These are phyloP conservation scores for Zopfia rhizophila DNA, from an alignment of 2,329 filamentous ascomycete species.

Conservation along the genomic window DNA sequence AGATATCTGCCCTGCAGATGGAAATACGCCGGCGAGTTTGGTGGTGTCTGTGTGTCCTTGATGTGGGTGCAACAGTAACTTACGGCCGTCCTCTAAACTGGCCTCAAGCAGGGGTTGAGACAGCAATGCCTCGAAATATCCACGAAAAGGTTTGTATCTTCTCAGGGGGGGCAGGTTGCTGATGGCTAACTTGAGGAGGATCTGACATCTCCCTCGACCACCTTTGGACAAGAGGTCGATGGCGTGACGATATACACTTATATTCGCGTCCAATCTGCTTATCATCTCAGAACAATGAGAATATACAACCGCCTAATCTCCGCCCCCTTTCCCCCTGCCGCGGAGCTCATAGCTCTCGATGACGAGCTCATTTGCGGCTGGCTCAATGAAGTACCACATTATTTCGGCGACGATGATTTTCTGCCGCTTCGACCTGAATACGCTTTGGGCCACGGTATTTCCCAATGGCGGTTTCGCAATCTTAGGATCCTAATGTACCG, in stretches of 20 bases:
- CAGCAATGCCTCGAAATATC: slow-evolving; percentile 56
- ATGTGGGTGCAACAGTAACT: slow-evolving; percentile 62
- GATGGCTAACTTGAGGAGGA: too few relatives aligned
- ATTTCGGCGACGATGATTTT: slow-evolving; percentile 48
- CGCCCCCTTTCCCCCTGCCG: slow-evolving; percentile 54
- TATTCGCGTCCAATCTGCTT: slow-evolving; percentile 57
- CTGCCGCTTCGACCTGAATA: slow-evolving; percentile 50
- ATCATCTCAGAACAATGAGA: slow-evolving; percentile 57
- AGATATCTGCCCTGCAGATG: slow-evolving; percentile 53
- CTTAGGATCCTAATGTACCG: slow-evolving; percentile 61
- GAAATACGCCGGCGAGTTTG: slow-evolving; percentile 49
- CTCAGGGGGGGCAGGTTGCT: too few relatives aligned
- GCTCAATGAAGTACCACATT: slow-evolving; percentile 49
- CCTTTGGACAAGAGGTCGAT: too few relatives aligned
- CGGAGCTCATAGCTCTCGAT: slow-evolving; percentile 56
- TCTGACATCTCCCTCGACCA: too few relatives aligned
- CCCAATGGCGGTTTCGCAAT: slow-evolving; percentile 58
- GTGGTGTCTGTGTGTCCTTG: slow-evolving; percentile 57
- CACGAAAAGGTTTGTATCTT: slow-evolving; percentile 52
- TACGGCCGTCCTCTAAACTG: slow-evolving; percentile 61
- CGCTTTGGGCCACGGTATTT: slow-evolving; percentile 54
- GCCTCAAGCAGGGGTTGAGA: slow-evolving; percentile 58
- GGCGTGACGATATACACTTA: slow-evolving; percentile 57
- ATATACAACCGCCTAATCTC: slow-evolving; percentile 61
- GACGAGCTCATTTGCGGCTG: slow-evolving; percentile 53